These are phyloP conservation scores for Boletus huronensis DNA, from an alignment of 768 basidiomycete genomes.

Conservation along the genomic window DNA sequence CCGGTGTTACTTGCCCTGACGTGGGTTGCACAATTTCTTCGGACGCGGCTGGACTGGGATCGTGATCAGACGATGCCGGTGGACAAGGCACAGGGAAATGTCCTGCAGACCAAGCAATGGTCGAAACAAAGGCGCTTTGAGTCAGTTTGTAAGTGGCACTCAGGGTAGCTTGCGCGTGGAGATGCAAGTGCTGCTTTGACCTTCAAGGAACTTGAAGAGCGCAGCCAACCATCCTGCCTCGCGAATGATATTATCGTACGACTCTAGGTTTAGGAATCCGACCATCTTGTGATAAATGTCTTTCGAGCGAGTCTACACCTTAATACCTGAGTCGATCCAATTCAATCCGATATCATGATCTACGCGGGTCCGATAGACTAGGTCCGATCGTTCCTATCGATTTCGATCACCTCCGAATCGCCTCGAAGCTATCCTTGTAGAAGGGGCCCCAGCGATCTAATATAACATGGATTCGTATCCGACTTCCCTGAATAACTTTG, in stretches of 20 bases:
- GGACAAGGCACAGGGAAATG: background rate
- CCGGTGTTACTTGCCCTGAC: slow-evolving; percentile 70
- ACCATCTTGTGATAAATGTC: too few relatives aligned
- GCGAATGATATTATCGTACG: too few relatives aligned
- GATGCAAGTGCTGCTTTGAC: background rate
- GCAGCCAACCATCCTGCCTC: background rate
- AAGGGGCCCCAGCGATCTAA: background rate
- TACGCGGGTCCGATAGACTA: too few relatives aligned
- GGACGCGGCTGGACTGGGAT: slow-evolving; percentile 40
- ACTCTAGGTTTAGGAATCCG: too few relatives aligned
- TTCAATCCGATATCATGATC: background rate
- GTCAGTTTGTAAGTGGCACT: background rate
- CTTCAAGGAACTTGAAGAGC: too few relatives aligned
- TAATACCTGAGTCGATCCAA: too few relatives aligned
- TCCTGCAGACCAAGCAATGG: background rate
- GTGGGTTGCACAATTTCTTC: slow-evolving; percentile 55
- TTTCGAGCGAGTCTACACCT: background rate
- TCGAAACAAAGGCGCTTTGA: background rate
- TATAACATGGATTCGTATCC: background rate
- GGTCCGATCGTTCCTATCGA: background rate
- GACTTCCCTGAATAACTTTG: too few relatives aligned
- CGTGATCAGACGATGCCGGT: background rate
- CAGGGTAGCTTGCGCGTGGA: background rate
- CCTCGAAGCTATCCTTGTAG: background rate
- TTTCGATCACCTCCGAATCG: background rate